Evolutionary conservation across 768 basidiomycete genomes (phyloP), one percentile per base, ranked within the genome.

Genomic region (Suillus tomentosus): DNA sequence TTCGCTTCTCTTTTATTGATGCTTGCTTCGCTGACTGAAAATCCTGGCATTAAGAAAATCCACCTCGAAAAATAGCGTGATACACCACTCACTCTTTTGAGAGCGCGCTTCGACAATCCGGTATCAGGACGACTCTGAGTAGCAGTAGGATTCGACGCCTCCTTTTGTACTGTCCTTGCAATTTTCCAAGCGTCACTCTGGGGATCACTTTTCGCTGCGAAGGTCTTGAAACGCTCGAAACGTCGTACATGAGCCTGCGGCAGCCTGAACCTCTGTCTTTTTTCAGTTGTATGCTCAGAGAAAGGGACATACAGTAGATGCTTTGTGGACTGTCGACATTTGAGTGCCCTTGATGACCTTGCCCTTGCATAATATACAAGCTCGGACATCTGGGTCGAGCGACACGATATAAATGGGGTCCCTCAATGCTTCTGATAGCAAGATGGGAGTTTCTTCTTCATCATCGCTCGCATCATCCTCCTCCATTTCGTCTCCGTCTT

Each of bases 361-460:
- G 45, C 86, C 87, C 13, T 88, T 90, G 73, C 92, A 94, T 6
- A 89, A 71, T 9, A 87, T 79, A 72, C 92, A 93, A 10, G 80
- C 82, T 66, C 83, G 82, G 42, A 84, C 71, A 27, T 83, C 83
- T 3, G 87, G 83, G 27, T 87, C 79, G 13, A 84, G 66, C 5
- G 86, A 83, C 40, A 87, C 76, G 67, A 84, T 71, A 72, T 87
- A 90, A 40, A 94, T 68, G 1, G 92, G 87, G 62, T 91, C 83
- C 31, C 76, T 75, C 55, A 91, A 80, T 13, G 85, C 90, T 70
- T 89, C 83, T 48, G 79, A 70, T 50, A 92, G 79, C 9, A 85
- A 80, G 67, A 91, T 79, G 8, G 78, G 75, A 2, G 82, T 77
- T 37, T 79, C 74, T 62, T 81, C 80, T 15, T 66, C 55, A 2